Conservation (phyloP, 2,329 filamentous ascomycete genomes). For the Thielaviopsis euricoi region DNA sequence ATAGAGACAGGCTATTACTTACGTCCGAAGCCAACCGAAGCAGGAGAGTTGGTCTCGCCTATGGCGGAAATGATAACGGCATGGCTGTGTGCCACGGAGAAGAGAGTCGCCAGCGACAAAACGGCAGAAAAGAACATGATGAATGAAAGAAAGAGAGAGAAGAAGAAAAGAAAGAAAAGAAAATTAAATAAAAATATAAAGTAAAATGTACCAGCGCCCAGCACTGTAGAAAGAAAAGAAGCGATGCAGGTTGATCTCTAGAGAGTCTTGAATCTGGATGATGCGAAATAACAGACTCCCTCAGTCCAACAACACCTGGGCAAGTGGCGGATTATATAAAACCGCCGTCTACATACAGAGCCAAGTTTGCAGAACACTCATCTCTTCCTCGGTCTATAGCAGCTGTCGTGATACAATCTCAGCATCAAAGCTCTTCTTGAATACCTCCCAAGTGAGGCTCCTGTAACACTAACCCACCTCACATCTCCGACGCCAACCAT, state of each 20-base stretch:
- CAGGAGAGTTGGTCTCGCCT: conserved; percentile 24
- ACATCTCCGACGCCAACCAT: neutral
- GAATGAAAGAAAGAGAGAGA: neutral
- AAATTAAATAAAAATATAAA: neutral
- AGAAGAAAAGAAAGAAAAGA: neutral
- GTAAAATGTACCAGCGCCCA: neutral
- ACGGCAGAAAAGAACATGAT: conserved; percentile 2
- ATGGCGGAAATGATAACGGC: conserved; percentile 31
- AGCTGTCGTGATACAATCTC: too few species aligned
- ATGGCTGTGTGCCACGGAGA: conserved; percentile 24
- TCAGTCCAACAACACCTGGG: too few species aligned
- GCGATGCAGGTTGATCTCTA: neutral
- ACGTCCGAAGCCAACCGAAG: conserved; percentile 33
- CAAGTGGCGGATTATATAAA: too few species aligned
- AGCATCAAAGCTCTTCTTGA: too few species aligned
- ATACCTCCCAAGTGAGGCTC: neutral
- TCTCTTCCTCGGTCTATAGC: too few species aligned
- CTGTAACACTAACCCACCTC: neutral
- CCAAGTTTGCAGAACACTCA: too few species aligned
- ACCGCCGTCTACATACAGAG: too few species aligned
- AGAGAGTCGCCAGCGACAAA: conserved; percentile 8
- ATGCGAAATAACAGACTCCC: too few species aligned
- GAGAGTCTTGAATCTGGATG: neutral
- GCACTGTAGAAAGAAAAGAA: neutral
- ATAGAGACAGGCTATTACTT: neutral